These are phyloP conservation scores for Phlebopus sp. DNA, from an alignment of 1,284 basidiomycete species.

Conservation along the genomic window DNA sequence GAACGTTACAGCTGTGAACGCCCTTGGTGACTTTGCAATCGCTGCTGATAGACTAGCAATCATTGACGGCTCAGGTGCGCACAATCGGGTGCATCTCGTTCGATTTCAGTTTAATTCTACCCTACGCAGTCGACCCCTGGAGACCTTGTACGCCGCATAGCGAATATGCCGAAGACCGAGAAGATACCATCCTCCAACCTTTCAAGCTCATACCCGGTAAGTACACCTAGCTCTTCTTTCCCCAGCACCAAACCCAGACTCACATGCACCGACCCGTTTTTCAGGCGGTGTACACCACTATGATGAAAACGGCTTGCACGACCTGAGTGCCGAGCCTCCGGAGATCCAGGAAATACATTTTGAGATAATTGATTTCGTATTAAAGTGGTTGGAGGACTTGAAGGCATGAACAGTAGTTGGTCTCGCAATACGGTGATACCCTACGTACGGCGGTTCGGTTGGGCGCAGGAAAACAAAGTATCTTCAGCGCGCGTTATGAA, in stretches of 20 bases:
- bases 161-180: conserved; percentile 65
- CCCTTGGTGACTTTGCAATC: conserved; percentile 73
- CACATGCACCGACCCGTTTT: conserved; percentile 1
- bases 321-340: conserved; percentile 67
- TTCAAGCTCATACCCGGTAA: conserved; percentile 87
- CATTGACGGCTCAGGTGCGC: conserved; percentile 76
- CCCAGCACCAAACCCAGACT: not conserved
- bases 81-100: conserved; percentile 2
- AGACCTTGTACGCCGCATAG: conserved; percentile 85
- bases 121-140: conserved; percentile 79
- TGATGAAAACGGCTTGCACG: conserved; percentile 80
- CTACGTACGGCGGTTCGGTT: no score
- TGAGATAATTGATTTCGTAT: conserved; percentile 81
- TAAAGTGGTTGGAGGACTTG: conserved; percentile 77
- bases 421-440: no score
- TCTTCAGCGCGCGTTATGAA: no score
- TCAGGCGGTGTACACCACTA: conserved; percentile 86
- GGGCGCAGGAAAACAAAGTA: no score
- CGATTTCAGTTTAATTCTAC: not conserved
- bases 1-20: conserved; percentile 79
- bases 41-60: conserved; percentile 79
- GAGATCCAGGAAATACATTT: conserved; percentile 80
- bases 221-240: conserved; percentile 23
- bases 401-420: conserved; percentile 15
- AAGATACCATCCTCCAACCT: conserved; percentile 72